Evolutionary conservation across 2,329 filamentous ascomycete species (phyloP), one percentile per base, ranked within the genome.

Genomic region (Neonectria faginata): DNA sequence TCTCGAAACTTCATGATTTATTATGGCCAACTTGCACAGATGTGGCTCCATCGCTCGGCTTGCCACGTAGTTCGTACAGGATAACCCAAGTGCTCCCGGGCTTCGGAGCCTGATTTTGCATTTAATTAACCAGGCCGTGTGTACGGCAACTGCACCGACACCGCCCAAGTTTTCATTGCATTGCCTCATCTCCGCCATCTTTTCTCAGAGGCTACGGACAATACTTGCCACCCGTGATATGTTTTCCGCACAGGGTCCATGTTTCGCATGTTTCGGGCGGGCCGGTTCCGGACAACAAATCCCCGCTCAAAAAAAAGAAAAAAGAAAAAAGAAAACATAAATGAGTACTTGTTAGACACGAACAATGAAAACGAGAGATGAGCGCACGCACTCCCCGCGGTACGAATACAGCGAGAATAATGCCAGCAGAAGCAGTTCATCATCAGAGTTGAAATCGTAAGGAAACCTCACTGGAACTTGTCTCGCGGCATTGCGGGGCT

Each of bases 231-330:
- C 16, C 25, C 20, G 4, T n/a, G 16, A 33, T 51, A 1, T 11
- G 29, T 33, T 51, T 51, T n/a, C 18, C 29, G 31, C 31, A 18
- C 31, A 39, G 25, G 44, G 45, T 45, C 18, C 39, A 41, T 16
- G 27, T 33, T 51, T 25, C n/a, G 27, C 39, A 41, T 16, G 27
- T 33, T 51, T 25, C n/a, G 27, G 33, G 61, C 61, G 42, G 61
- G n/a, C 39, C 39, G 2, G 31, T 33, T 29, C 29, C 31, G 22
- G 22, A 20, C 16, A 51, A 31, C 36, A n/a, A 25, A 14, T 8
- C 55, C 39, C 33, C 39, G 22, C 31, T 25, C 20, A n/a, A 12
- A 14, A 27, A 52, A 33, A 61, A 61, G 62, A 54, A 62, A 64
- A 56, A 44, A 64, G 2, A 20, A n/a, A n/a, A n/a, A n/a, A n/a